These are phyloP conservation scores for Haplosporangium gracile DNA, from an alignment of 192 early-diverging fungal genomes.

Conservation along the genomic window DNA sequence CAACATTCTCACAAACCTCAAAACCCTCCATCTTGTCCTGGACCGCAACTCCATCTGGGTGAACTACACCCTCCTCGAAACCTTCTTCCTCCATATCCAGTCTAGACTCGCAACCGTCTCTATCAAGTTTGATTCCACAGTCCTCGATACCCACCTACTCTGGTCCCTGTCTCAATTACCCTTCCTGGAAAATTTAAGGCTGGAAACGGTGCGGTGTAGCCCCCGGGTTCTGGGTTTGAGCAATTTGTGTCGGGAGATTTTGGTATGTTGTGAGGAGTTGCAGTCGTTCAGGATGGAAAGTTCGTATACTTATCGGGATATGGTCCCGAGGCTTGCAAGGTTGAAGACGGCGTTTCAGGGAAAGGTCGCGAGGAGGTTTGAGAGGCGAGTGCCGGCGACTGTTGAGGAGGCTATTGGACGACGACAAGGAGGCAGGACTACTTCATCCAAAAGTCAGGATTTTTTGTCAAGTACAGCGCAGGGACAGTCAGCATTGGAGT, in stretches of 20 bases:
- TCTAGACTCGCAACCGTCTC: not conserved
- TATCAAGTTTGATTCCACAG: not conserved
- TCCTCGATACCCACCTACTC: not conserved
- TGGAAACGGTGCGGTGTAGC: not conserved
- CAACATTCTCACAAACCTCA: too few relatives aligned
- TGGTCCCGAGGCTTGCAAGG: not conserved
- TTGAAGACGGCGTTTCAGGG: not conserved
- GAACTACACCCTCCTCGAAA: not conserved
- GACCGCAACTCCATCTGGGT: not conserved
- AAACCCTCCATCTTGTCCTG: not conserved
- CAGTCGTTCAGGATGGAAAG: not conserved
- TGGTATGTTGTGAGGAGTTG: not conserved
- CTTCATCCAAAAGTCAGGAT: not conserved
- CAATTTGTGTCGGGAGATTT: not conserved
- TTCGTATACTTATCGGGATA: not conserved
- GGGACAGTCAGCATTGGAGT: not conserved
- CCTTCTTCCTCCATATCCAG: not conserved
- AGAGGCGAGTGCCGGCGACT: not conserved
- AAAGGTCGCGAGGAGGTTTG: not conserved
- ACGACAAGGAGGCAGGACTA: not conserved
- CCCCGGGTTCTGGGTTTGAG: too few relatives aligned
- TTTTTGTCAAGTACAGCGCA: not conserved
- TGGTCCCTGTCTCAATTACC: not conserved
- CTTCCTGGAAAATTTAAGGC: not conserved
- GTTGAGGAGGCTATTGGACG: not conserved